Conservation (phyloP, 768 basidiomycete genomes). For the Coprinellus micaceus region DNA sequence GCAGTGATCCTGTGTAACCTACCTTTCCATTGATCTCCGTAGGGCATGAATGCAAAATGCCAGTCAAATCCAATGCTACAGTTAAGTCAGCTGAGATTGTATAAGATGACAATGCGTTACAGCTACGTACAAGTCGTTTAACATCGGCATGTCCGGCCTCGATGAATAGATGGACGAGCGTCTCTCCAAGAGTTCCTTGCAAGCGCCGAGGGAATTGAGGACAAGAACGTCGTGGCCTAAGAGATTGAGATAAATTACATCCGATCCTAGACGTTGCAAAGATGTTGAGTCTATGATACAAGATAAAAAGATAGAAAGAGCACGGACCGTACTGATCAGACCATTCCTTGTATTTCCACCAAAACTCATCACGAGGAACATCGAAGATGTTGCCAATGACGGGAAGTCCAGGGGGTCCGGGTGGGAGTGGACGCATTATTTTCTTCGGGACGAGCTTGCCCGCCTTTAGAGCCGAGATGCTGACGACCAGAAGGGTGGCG, state of each 20-base stretch:
- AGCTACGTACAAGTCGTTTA: slow-evolving; percentile 3
- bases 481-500: background rate
- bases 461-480: too few species aligned
- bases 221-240: slow-evolving; percentile 10
- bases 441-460: background rate
- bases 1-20: background rate
- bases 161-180: slow-evolving; percentile 13
- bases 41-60: slow-evolving; percentile 35
- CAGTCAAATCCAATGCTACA: slow-evolving; percentile 46
- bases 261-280: background rate
- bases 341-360: slow-evolving; percentile 7
- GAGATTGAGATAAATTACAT: slow-evolving; percentile 8
- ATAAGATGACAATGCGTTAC: background rate
- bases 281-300: background rate
- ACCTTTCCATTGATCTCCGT: slow-evolving; percentile 23
- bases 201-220: slow-evolving; percentile 12
- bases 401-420: slow-evolving; percentile 23
- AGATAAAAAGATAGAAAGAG: background rate
- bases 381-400: slow-evolving; percentile 24
- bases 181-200: slow-evolving; percentile 11
- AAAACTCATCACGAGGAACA: slow-evolving; percentile 15
- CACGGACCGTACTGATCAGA: slow-evolving; percentile 1
- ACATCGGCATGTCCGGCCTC: background rate
- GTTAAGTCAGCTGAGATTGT: background rate
- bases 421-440: slow-evolving; percentile 17